A percentile compares a stretch with the other conserved stretches of the same genome.
Evolutionary conservation across 352 stramenopile species (phyloP).

Genomic region (Globisporangium nunn): DNA sequence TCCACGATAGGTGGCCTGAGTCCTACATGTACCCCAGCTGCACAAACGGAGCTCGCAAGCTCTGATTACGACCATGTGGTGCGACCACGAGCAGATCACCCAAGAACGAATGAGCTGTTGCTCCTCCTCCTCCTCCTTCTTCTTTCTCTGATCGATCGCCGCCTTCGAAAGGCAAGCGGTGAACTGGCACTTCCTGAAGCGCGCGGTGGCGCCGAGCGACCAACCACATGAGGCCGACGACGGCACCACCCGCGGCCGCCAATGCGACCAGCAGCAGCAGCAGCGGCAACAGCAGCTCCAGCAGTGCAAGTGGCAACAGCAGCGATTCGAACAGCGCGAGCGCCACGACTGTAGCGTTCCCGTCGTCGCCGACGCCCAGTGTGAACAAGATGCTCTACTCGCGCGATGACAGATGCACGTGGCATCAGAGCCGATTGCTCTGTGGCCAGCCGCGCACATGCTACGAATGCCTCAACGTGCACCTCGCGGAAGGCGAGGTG

Average conservation of each 20-base stretch:
- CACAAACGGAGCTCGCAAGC: too few relatives aligned
- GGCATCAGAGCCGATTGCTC: conserved; percentile 37
- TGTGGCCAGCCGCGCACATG: conserved; percentile 23
- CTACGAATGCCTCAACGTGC: conserved; percentile 33
- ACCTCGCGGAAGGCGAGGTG: conserved; percentile 3
- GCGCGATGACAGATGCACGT: conserved; percentile 27
- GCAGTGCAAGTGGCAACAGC: conserved; percentile 2
- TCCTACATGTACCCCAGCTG: too few relatives aligned
- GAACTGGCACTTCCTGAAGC: too few relatives aligned
- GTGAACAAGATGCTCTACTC: conserved; percentile 27
- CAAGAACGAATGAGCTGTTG: too few relatives aligned
- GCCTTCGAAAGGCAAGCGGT: too few relatives aligned
- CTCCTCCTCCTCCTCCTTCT: background rate
- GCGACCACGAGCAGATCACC: too few relatives aligned
- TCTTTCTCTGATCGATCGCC: background rate
- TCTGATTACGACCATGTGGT: too few relatives aligned
- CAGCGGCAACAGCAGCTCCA: background rate
- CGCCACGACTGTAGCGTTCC: too few relatives aligned
- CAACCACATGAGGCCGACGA: too few relatives aligned
- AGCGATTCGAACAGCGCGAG: conserved; percentile 9
- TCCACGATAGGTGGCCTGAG: too few relatives aligned
- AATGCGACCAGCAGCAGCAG: background rate
- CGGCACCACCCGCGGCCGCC: background rate
- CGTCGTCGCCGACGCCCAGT: background rate
- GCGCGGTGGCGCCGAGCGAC: too few relatives aligned